A percentile compares a stretch with the other conserved stretches of the same genome.
phyloP scores from a whole-genome alignment of 2,329 filamentous ascomycete species.

The Trichoderma sp. region DNA sequence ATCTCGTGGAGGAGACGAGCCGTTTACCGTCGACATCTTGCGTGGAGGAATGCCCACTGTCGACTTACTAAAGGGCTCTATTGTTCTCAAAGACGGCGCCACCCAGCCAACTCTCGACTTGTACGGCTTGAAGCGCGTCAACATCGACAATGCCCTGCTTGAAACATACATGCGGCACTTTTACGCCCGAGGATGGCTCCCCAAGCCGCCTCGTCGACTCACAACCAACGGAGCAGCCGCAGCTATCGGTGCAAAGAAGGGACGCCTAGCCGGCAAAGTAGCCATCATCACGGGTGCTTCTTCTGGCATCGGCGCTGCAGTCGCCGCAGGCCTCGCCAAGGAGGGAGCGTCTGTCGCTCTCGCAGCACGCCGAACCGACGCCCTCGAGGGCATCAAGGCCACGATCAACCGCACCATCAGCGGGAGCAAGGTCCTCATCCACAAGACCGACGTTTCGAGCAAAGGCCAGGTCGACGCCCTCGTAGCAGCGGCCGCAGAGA shows the following conservation, averaged over 20 bases:
- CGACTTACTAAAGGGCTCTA: conserved; percentile 69
- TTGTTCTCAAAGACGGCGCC: conserved; percentile 70
- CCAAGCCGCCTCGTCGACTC: conserved; percentile 58
- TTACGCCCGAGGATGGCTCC: conserved; percentile 77
- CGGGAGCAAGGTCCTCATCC: conserved; percentile 65
- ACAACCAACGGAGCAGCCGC: conserved; percentile 33
- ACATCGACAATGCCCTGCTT: conserved; percentile 69
- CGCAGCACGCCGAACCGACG: conserved; percentile 69
- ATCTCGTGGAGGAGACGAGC: conserved; percentile 66
- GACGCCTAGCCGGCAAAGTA: conserved; percentile 67
- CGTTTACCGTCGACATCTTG: conserved; percentile 77
- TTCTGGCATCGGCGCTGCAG: conserved; percentile 76
- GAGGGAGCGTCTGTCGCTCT: conserved; percentile 74
- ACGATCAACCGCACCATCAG: conserved; percentile 54
- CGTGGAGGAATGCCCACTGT: conserved; percentile 78
- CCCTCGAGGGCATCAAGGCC: conserved; percentile 66
- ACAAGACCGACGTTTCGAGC: conserved; percentile 72
- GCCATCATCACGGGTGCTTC: conserved; percentile 79
- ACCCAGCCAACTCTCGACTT: conserved; percentile 61
- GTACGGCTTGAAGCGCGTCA: conserved; percentile 62
- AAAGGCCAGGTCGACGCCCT: conserved; percentile 66
- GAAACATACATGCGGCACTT: conserved; percentile 80
- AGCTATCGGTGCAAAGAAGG: conserved; percentile 38
- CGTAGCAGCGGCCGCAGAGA: conserved; percentile 56
- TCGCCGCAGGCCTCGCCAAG: conserved; percentile 66